Base-by-base conservation (phyloP, 1,284 basidiomycete species). In the Ustilago xerochloae region DNA sequence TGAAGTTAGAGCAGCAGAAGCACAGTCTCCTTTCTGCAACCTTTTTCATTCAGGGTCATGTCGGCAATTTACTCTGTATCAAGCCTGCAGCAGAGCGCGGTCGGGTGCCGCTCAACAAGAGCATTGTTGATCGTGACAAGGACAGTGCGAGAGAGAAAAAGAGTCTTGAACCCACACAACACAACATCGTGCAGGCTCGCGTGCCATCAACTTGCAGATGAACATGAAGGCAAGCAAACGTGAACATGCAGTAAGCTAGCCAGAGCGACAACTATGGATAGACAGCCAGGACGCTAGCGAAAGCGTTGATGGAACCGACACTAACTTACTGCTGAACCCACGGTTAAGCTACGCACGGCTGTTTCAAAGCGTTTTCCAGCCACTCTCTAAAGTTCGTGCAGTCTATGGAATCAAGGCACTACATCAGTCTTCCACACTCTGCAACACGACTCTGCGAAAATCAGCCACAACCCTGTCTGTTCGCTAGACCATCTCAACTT, bases 341-440 rank as follows among this genome's bases (percentile, higher is more conserved):
- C 28, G 28, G 45, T n/a, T 30, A 24, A 47, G 47, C 47, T 33
- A n/a, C 46, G 29, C 46, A 32, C 30, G 29, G 47, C 47, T 49
- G 29, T 49, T 49, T 35, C 47, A n/a, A 45, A 33, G 26, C 22
- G 22, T 12, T 6, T 6, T 20, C 22, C 41, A 43, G 24, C 41
- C 38, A 41, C 39, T 43, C 22, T 43, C 20, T 24, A 24, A 43
- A 43, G 26, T 24, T 24, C 20, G 26, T n/a, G 39, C 39, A 43
- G 26, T 13, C 20, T 20, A 10, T n/a, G n/a, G n/a, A n/a, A n/a
- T n/a, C n/a, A n/a, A n/a, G n/a, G n/a, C n/a, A n/a, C n/a, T n/a
- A n/a, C n/a, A n/a, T n/a, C n/a, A n/a, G n/a, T n/a, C n/a, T n/a
- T n/a, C n/a, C n/a, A n/a, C n/a, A n/a, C n/a, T n/a, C n/a, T n/a